Conservation (phyloP, 169 alveolate genomes). For the Plasmodium fragile region DNA sequence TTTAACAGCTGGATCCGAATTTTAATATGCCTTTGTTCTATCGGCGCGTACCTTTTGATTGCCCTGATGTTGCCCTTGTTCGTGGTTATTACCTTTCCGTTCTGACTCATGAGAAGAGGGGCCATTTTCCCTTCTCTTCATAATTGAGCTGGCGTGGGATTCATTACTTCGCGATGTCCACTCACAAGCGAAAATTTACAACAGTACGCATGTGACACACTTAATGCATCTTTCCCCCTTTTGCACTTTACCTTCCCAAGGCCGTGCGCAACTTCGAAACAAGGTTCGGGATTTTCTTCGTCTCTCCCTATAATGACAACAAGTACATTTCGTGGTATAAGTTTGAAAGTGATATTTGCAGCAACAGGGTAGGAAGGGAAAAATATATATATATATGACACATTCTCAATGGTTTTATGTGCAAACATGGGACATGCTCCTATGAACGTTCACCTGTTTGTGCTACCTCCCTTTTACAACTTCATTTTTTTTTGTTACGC, state of each 20-base stretch:
- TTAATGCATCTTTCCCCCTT: background rate
- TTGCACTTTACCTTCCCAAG: background rate
- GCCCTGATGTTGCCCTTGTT: constrained; percentile 55
- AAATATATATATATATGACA: background rate
- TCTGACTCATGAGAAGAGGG: background rate
- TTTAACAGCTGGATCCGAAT: constrained; percentile 68
- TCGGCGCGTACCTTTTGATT: constrained; percentile 45
- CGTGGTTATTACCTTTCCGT: constrained; percentile 9
- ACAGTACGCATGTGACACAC: background rate
- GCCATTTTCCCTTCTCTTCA: background rate
- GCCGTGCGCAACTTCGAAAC: constrained; percentile 14
- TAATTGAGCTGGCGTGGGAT: background rate
- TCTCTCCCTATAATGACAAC: constrained; percentile 28
- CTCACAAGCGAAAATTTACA: background rate
- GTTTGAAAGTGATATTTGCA: constrained; percentile 37
- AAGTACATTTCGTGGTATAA: constrained; percentile 54
- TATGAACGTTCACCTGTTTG: constrained; percentile 3
- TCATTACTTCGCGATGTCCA: background rate
- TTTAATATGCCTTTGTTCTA: constrained; percentile 52
- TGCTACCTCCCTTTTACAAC: background rate
- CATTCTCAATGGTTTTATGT: background rate
- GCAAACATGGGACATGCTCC: background rate
- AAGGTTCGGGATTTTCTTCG: constrained; percentile 42
- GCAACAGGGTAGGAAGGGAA: background rate
- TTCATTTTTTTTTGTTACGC: background rate